Evolutionary conservation across 2,329 filamentous ascomycete species (phyloP).

Genomic region (Coleophoma eucalyptorum): DNA sequence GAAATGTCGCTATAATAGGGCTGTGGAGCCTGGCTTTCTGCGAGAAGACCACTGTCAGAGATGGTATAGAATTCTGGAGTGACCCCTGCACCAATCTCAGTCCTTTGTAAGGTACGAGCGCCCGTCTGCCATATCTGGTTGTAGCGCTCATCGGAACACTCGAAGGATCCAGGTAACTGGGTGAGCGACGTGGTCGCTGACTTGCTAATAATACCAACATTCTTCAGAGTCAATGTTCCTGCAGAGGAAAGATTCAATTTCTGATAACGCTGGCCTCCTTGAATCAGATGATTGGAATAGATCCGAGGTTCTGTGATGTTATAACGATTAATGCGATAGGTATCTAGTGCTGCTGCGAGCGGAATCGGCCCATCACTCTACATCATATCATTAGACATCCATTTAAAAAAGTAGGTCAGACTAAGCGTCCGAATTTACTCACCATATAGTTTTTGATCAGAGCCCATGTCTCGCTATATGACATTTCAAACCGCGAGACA

Average conservation of each 20-base stretch:
- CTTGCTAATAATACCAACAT: constrained; percentile 24
- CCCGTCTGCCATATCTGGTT: constrained; percentile 27
- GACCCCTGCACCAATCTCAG: constrained; percentile 22
- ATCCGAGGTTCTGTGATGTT: constrained; percentile 22
- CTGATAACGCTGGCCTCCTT: constrained; percentile 32
- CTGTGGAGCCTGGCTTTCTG: constrained; percentile 18
- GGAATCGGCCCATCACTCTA: constrained; percentile 29
- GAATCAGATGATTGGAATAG: constrained; percentile 30
- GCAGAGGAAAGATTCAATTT: constrained; percentile 30
- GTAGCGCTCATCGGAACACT: constrained; percentile 23
- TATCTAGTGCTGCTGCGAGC: constrained; percentile 32
- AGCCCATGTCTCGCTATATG: constrained; percentile 2
- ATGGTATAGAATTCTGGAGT: constrained; percentile 25
- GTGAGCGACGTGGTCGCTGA: constrained; percentile 18
- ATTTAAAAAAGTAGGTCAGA: not conserved
- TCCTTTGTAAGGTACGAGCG: constrained; percentile 28
- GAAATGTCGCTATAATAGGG: not conserved
- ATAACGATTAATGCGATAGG: constrained; percentile 30
- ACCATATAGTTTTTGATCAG: constrained; percentile 1
- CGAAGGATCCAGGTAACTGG: constrained; percentile 24
- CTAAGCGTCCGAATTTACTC: not conserved
- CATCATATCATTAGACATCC: not conserved
- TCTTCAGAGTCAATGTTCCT: constrained; percentile 21
- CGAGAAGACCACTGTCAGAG: constrained; percentile 21
- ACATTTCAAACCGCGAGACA: constrained; percentile 2